phyloP scores from a whole-genome alignment of 179 eudicot species.

The Silene vulgaris region DNA sequence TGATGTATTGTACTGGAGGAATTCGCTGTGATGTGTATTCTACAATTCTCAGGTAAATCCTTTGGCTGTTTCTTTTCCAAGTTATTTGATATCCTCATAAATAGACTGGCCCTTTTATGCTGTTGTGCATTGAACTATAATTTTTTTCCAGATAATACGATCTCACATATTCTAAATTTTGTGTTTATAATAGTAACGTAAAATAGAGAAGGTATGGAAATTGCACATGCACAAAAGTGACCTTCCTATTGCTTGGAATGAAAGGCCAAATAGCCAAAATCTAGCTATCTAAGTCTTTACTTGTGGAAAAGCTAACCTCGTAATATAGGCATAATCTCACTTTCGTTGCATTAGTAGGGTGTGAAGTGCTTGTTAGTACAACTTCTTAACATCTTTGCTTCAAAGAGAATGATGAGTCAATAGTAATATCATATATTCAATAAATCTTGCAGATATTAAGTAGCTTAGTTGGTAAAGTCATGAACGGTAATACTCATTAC shows the following conservation, averaged over 20 bases:
- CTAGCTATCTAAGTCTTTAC: background rate
- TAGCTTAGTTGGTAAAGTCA: too few species aligned
- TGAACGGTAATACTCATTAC: too few species aligned
- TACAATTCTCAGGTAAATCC: slow-evolving; percentile 68
- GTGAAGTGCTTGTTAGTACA: background rate
- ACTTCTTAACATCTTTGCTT: slow-evolving; percentile 20
- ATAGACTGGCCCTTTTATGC: slow-evolving; percentile 8
- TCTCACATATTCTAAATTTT: too few species aligned
- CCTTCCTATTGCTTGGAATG: slow-evolving; percentile 3
- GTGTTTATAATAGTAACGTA: too few species aligned
- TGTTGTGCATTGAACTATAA: background rate
- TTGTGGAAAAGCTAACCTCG: background rate
- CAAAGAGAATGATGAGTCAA: background rate
- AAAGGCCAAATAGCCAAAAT: background rate
- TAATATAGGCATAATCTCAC: background rate
- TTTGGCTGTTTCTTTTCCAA: slow-evolving; percentile 15
- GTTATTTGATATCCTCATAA: slow-evolving; percentile 11
- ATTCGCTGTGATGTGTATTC: slow-evolving; percentile 98
- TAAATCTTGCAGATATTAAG: background rate
- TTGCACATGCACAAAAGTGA: too few species aligned
- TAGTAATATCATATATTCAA: background rate
- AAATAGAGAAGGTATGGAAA: too few species aligned
- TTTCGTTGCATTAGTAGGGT: slow-evolving; percentile 15
- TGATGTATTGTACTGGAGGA: slow-evolving; percentile 99
- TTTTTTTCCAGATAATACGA: too few species aligned